Evolutionary conservation across 2,329 filamentous ascomycete genomes (phyloP).

Genomic region (Pseudodiploospora longispora): DNA sequence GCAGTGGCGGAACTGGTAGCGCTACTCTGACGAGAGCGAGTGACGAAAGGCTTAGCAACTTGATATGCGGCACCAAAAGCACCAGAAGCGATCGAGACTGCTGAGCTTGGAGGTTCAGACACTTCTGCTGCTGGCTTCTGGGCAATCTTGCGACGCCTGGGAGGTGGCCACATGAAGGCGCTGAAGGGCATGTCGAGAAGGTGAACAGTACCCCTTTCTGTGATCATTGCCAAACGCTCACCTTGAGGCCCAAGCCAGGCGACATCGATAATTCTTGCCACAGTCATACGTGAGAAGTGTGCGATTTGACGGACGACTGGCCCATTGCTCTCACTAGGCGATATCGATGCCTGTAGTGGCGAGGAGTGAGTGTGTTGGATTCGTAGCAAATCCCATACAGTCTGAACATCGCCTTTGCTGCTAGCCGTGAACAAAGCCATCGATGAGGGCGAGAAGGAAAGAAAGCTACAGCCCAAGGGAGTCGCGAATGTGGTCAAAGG

Average conservation of each 20-base stretch:
- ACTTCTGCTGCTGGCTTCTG: conserved; percentile 38
- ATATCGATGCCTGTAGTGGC: conserved; percentile 42
- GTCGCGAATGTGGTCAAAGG: conserved; percentile 64
- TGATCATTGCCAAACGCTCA: conserved; percentile 80
- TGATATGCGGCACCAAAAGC: conserved; percentile 63
- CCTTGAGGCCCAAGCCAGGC: conserved; percentile 77
- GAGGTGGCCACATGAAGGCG: conserved; percentile 82
- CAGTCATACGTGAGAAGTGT: conserved; percentile 83
- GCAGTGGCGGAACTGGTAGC: conserved; percentile 24
- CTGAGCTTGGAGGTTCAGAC: conserved; percentile 42
- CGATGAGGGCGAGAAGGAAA: conserved; percentile 70
- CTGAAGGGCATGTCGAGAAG: conserved; percentile 77
- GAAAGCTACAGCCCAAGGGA: conserved; percentile 68
- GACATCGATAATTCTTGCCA: conserved; percentile 83
- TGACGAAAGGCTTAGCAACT: conserved; percentile 54
- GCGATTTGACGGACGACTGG: conserved; percentile 73
- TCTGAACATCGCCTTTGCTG: conserved; percentile 75
- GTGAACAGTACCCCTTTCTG: conserved; percentile 91
- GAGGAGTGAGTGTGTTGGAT: conserved; percentile 56
- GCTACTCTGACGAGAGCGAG: conserved; percentile 43
- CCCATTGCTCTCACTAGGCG: conserved; percentile 37
- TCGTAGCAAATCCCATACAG: conserved; percentile 70
- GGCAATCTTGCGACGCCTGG: conserved; percentile 41
- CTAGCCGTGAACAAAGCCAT: conserved; percentile 70
- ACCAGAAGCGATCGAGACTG: conserved; percentile 62